Evolutionary conservation across 306 rosid species (phyloP).

Genomic region (Cucurbita argyrosperma): DNA sequence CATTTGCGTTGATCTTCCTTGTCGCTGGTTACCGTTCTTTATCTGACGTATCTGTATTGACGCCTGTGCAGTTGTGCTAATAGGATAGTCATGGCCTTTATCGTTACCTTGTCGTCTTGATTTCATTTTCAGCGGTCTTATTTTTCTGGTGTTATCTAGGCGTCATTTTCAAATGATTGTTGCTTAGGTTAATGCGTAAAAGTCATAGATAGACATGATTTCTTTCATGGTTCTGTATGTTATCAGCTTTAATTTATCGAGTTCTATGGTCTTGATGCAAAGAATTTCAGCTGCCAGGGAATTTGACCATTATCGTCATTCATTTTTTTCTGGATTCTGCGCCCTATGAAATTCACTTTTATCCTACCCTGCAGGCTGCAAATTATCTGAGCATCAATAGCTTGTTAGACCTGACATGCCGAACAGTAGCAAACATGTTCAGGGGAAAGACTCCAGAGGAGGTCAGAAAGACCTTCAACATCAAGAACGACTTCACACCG

Average conservation of each 20-base stretch:
- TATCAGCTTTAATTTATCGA: not conserved
- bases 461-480: constrained; percentile 58
- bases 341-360: not conserved
- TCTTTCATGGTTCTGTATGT: not conserved
- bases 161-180: not conserved
- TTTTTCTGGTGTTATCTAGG: not conserved
- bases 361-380: constrained; percentile 41
- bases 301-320: not conserved
- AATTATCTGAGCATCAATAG: constrained; percentile 69
- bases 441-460: constrained; percentile 77
- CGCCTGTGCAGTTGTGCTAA: not conserved
- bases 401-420: constrained; percentile 62
- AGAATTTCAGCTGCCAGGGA: not conserved
- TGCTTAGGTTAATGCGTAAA: not conserved
- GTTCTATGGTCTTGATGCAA: not conserved
- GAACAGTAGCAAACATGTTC: constrained; percentile 72
- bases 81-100: not conserved
- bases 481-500: constrained; percentile 55
- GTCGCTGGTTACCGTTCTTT: not conserved
- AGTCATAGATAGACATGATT: not conserved
- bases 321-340: not conserved
- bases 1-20: not conserved
- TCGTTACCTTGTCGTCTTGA: not conserved
- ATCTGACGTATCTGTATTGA: not conserved
- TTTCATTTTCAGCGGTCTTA: not conserved